Percentiles rank a stretch among this genome's conserved stretches.
These are phyloP conservation scores for Schwanniomyces pseudopolymorphus DNA, from an alignment of 805 yeast species.

Conservation along the genomic window DNA sequence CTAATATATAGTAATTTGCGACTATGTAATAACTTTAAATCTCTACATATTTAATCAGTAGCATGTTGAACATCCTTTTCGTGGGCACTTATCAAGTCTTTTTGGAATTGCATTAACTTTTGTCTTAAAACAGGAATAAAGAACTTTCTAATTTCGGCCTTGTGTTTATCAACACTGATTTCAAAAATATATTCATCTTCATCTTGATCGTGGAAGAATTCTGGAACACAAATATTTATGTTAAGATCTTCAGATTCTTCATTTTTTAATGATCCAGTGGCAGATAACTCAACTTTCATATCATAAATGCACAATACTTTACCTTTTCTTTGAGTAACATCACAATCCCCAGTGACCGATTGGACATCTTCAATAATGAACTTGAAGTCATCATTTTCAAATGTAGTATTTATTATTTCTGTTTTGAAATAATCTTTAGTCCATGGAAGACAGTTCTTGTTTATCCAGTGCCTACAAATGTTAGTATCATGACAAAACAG, in stretches of 20 bases:
- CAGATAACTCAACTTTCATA: constrained; percentile 50
- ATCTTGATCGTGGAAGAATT: constrained; percentile 75
- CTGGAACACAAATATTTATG: constrained; percentile 56
- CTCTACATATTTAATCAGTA: constrained; percentile 13
- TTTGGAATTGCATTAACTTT: constrained; percentile 59
- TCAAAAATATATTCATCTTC: constrained; percentile 62
- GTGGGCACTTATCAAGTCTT: constrained; percentile 60
- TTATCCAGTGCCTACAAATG: constrained; percentile 64
- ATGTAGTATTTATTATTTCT: constrained; percentile 29
- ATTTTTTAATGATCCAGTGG: constrained; percentile 40
- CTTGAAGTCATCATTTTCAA: constrained; percentile 22
- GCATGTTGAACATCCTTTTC: constrained; percentile 62
- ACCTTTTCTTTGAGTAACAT: constrained; percentile 82
- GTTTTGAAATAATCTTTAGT: constrained; percentile 49
- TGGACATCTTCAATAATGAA: constrained; percentile 39
- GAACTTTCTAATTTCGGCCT: constrained; percentile 43
- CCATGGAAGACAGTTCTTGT: constrained; percentile 68
- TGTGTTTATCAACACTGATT: constrained; percentile 36
- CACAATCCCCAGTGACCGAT: constrained; percentile 66
- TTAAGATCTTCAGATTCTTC: constrained; percentile 28
- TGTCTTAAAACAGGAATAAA: constrained; percentile 53
- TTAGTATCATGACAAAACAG: background rate
- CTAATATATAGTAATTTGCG: background rate
- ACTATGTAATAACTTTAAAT: background rate
- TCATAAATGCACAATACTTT: constrained; percentile 76